Evolutionary conservation across 441 rosid genomes (phyloP).

Genomic region (Sinapis alba): DNA sequence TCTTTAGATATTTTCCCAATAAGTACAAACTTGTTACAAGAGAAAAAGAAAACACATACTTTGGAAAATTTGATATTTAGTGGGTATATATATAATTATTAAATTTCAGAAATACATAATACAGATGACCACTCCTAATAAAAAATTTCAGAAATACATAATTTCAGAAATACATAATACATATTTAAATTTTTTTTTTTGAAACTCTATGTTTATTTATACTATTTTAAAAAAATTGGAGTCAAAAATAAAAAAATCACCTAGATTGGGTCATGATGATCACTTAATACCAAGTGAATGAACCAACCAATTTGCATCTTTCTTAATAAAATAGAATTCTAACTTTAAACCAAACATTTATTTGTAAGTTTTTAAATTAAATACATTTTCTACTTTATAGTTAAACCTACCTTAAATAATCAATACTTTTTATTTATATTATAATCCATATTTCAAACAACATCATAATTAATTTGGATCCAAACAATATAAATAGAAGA

Average conservation of each 20-base stretch:
- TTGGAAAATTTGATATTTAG: slow-evolving; percentile 1
- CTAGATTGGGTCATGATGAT: background rate
- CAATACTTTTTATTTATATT: too few species aligned
- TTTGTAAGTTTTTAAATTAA: too few species aligned
- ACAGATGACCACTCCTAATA: background rate
- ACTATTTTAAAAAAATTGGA: too few species aligned
- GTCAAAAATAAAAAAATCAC: background rate
- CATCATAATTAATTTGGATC: too few species aligned
- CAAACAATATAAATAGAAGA: too few species aligned
- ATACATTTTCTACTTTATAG: too few species aligned
- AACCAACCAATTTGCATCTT: background rate
- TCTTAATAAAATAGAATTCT: too few species aligned
- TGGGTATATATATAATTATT: background rate
- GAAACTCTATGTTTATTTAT: too few species aligned
- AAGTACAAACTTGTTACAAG: slow-evolving; percentile 10
- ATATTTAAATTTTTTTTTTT: too few species aligned
- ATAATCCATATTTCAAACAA: too few species aligned
- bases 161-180: background rate
- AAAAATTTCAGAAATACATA: background rate
- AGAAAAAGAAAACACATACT: background rate
- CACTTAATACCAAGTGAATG: background rate
- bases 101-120: background rate
- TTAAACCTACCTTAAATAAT: too few species aligned
- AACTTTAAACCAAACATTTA: too few species aligned
- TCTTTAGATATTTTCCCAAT: background rate